Evolutionary conservation across 2,329 filamentous ascomycete species (phyloP).

Genomic region (Beauveria bassiana): DNA sequence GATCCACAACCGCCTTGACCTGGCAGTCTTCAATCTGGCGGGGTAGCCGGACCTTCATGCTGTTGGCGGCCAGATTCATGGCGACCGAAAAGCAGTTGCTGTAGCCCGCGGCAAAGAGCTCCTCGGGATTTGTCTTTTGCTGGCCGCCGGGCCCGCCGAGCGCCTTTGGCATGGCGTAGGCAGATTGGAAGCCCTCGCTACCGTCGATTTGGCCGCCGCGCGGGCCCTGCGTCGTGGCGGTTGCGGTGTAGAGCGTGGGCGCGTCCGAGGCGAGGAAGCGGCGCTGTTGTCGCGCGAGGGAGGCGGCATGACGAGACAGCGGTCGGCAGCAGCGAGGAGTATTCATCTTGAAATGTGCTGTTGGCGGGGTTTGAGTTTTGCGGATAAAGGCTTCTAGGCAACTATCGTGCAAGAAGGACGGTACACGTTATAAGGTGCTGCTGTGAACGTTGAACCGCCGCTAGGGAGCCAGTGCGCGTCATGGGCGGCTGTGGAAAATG

Average conservation of each 20-base stretch:
- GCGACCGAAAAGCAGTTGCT: constrained; percentile 6
- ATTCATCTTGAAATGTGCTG: neutral
- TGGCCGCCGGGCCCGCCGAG: neutral
- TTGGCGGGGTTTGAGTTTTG: neutral
- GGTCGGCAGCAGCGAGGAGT: neutral
- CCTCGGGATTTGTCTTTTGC: constrained; percentile 1
- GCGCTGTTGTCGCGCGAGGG: neutral
- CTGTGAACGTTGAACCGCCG: neutral
- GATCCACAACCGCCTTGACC: neutral
- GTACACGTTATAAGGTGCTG: neutral
- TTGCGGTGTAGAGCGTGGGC: constrained; percentile 2
- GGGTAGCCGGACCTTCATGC: neutral
- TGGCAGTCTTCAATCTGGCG: neutral
- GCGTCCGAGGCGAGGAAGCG: constrained; percentile 1
- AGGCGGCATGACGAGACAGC: neutral
- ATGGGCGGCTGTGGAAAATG: neutral
- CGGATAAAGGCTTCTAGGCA: neutral
- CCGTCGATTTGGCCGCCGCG: constrained; percentile 1
- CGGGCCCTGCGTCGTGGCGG: neutral
- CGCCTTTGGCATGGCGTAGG: neutral
- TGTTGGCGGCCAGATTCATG: constrained; percentile 4
- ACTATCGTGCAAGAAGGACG: neutral
- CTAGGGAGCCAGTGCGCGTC: neutral
- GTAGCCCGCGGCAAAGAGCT: constrained; percentile 2
- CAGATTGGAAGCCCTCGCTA: neutral